phyloP scores from a whole-genome alignment of 1,284 basidiomycete genomes.

The Farysia itapuensis region DNA sequence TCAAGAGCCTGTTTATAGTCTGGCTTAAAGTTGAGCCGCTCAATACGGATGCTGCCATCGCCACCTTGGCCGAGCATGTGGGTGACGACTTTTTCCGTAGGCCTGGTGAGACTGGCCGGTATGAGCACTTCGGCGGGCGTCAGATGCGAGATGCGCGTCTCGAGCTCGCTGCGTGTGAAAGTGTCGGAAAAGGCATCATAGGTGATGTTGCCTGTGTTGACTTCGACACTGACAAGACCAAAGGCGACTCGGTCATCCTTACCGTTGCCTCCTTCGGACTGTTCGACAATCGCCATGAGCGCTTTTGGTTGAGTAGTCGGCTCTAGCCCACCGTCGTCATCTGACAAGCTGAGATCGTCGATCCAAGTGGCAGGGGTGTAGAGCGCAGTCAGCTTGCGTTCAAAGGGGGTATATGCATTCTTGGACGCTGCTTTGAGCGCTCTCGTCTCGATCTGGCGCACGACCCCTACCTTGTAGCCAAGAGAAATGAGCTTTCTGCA shows the following conservation, averaged over 20 bases:
- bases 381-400: conserved; percentile 75
- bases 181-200: conserved; percentile 74
- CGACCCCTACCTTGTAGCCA: conserved; percentile 82
- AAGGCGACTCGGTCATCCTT: conserved; percentile 69
- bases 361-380: conserved; percentile 87
- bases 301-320: conserved; percentile 35
- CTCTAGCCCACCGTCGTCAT: conserved; percentile 53
- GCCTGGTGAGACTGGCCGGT: conserved; percentile 67
- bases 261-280: conserved; percentile 65
- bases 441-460: conserved; percentile 87
- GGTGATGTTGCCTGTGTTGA: conserved; percentile 83
- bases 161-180: conserved; percentile 46
- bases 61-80: conserved; percentile 65
- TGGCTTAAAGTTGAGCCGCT: conserved; percentile 68
- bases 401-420: conserved; percentile 67
- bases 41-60: conserved; percentile 63
- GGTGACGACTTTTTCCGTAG: conserved; percentile 75
- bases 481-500: conserved; percentile 77
- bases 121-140: conserved; percentile 81
- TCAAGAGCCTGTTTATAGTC: conserved; percentile 75
- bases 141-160: conserved; percentile 55
- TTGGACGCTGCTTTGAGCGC: conserved; percentile 79
- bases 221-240: conserved; percentile 77
- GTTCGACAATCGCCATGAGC: conserved; percentile 67
- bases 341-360: conserved; percentile 71